phyloP scores from a whole-genome alignment of 129 eudicot species.

The Tagetes erecta region DNA sequence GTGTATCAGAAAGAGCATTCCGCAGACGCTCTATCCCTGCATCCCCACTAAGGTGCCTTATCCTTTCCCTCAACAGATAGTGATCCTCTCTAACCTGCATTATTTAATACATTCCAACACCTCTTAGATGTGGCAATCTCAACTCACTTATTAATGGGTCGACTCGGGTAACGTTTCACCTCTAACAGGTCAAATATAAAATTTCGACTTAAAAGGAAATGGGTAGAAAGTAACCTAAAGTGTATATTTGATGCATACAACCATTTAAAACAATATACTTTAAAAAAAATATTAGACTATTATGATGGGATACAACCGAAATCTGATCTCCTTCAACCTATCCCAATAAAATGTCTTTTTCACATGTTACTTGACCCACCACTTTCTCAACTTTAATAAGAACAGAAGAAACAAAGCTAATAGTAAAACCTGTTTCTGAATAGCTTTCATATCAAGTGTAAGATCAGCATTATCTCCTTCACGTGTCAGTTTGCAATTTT shows the following conservation, averaged over 20 bases:
- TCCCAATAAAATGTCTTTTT: neutral
- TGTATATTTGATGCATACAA: neutral
- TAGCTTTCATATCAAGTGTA: constrained; percentile 78
- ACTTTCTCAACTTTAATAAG: neutral
- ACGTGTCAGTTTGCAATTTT: constrained; percentile 63
- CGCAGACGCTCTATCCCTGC: constrained; percentile 88
- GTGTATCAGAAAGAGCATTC: constrained; percentile 68
- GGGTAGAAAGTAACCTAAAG: neutral
- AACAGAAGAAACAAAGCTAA: neutral
- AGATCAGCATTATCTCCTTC: constrained; percentile 61
- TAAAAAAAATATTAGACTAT: neutral
- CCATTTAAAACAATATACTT: neutral
- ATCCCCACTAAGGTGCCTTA: constrained; percentile 75
- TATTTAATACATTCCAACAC: constrained; percentile 3
- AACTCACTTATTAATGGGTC: neutral
- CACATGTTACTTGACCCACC: neutral
- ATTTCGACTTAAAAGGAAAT: neutral
- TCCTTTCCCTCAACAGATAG: constrained; percentile 70
- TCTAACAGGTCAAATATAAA: neutral
- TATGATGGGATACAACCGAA: neutral
- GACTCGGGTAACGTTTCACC: neutral
- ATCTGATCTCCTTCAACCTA: neutral
- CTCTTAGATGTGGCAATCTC: constrained; percentile 10
- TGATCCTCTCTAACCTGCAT: constrained; percentile 83
- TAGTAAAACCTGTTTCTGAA: constrained; percentile 81